Percentiles rank a stretch among this genome's conserved stretches.
Conservation (phyloP, 352 stramenopile species). For the Pythium pyrilobum region DNA sequence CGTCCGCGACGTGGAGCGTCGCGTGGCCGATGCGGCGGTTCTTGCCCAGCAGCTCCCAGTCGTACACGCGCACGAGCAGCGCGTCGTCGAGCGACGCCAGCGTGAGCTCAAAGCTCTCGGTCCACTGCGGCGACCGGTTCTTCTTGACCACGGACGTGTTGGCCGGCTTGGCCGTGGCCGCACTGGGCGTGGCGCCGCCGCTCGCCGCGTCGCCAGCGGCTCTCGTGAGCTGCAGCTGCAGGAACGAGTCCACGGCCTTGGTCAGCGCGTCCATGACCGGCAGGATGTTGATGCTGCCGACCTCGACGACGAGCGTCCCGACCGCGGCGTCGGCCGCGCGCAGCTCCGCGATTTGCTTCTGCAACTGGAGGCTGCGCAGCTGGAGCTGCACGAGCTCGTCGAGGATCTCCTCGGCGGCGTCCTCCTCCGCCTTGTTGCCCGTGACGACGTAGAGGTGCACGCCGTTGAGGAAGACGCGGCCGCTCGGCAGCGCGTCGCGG, state of each 20-base stretch:
- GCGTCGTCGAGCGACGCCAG: slow-evolving; percentile 42
- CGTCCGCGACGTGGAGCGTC: slow-evolving; percentile 33
- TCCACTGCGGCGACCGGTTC: slow-evolving; percentile 54
- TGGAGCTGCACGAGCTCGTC: slow-evolving; percentile 48
- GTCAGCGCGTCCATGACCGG: slow-evolving; percentile 49
- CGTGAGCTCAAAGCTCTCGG: slow-evolving; percentile 51
- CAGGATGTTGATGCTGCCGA: slow-evolving; percentile 62
- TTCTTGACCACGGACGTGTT: slow-evolving; percentile 66
- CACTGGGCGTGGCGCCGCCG: neutral
- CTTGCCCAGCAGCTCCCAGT: slow-evolving; percentile 45
- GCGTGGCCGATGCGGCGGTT: slow-evolving; percentile 47
- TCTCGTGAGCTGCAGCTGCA: slow-evolving; percentile 33
- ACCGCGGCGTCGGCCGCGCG: slow-evolving; percentile 19
- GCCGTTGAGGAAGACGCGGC: slow-evolving; percentile 70
- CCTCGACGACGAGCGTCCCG: slow-evolving; percentile 43
- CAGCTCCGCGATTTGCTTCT: slow-evolving; percentile 37
- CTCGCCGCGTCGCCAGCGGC: neutral
- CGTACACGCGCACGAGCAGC: slow-evolving; percentile 43
- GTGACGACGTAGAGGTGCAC: slow-evolving; percentile 63
- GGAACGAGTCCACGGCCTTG: slow-evolving; percentile 48
- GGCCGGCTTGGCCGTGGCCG: slow-evolving; percentile 9
- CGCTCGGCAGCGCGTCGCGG: slow-evolving; percentile 27
- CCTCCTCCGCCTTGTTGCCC: slow-evolving; percentile 60
- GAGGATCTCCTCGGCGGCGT: slow-evolving; percentile 63
- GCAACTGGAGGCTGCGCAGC: slow-evolving; percentile 27